Percentiles rank a stretch among this genome's conserved stretches.
Conservation (phyloP, 805 yeast genomes). For the Ogataea allantospora region DNA sequence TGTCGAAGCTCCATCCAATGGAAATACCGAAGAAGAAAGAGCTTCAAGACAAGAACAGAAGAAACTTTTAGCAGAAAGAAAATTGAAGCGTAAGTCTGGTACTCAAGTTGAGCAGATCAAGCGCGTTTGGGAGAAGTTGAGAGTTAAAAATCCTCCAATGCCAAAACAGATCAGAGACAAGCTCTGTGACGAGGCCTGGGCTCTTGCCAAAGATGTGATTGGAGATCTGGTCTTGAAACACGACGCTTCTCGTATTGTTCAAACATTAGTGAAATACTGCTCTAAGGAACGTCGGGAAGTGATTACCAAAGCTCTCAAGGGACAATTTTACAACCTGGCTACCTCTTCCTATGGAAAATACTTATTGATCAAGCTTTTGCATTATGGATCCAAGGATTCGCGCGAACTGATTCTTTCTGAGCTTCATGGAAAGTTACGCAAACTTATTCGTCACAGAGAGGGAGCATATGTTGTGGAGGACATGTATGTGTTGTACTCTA, state of each 20-base stretch:
- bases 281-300: constrained; percentile 73
- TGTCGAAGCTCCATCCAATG: constrained; percentile 30
- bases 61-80: constrained; percentile 74
- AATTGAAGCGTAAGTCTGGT: constrained; percentile 85
- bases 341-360: constrained; percentile 94
- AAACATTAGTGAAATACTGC: constrained; percentile 85
- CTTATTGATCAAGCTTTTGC: constrained; percentile 80
- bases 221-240: constrained; percentile 89
- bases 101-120: constrained; percentile 80
- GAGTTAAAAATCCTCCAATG: constrained; percentile 80
- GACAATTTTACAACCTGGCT: constrained; percentile 76
- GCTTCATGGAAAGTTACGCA: constrained; percentile 86
- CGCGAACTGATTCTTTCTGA: constrained; percentile 76
- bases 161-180: constrained; percentile 75
- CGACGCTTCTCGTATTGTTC: constrained; percentile 95
- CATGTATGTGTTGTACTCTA: constrained; percentile 78
- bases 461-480: constrained; percentile 98
- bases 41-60: constrained; percentile 84
- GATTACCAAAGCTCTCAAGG: constrained; percentile 67
- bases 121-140: constrained; percentile 83
- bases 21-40: constrained; percentile 38
- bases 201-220: constrained; percentile 68
- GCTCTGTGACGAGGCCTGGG: constrained; percentile 83
- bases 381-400: constrained; percentile 84
- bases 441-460: constrained; percentile 93